These are phyloP conservation scores for Lobosporangium transversale DNA, from an alignment of 192 early-diverging fungal genomes.

Conservation along the genomic window DNA sequence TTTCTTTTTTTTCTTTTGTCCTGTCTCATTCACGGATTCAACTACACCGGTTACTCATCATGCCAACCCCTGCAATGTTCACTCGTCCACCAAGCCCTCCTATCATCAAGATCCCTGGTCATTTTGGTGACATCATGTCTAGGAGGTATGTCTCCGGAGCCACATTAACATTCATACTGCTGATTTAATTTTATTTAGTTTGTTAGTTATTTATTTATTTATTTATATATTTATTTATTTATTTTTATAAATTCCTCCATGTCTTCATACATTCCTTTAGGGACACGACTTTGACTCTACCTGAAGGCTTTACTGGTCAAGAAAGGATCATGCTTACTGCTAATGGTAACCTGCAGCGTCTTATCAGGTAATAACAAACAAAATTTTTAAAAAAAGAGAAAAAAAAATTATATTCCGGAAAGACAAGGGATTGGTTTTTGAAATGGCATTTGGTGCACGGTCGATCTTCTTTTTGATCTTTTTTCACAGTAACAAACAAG, in stretches of 20 bases:
- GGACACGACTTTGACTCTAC: constrained; percentile 42
- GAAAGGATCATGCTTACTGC: constrained; percentile 57
- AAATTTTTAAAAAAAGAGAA: not conserved
- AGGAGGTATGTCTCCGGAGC: too few relatives aligned
- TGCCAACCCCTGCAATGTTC: constrained; percentile 46
- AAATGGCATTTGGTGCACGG: too few relatives aligned
- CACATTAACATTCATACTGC: too few relatives aligned
- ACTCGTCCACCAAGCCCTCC: constrained; percentile 31
- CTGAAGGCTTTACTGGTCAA: constrained; percentile 52
- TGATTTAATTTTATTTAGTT: too few relatives aligned
- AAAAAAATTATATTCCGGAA: not conserved
- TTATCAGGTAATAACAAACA: constrained; percentile 46
- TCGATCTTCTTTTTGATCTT: too few relatives aligned
- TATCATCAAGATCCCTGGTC: constrained; percentile 49
- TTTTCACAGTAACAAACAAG: too few relatives aligned
- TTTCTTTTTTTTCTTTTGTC: not conserved
- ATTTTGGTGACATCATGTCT: constrained; percentile 60
- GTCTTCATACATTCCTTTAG: constrained; percentile 10
- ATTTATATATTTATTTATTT: not conserved
- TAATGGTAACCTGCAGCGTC: constrained; percentile 58
- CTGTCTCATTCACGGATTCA: not conserved
- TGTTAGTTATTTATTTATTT: too few relatives aligned
- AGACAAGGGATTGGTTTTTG: not conserved
- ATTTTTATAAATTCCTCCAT: not conserved
- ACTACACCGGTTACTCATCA: not conserved